Evolutionary conservation across 768 basidiomycete genomes (phyloP).

Genomic region (Boletus sp.): DNA sequence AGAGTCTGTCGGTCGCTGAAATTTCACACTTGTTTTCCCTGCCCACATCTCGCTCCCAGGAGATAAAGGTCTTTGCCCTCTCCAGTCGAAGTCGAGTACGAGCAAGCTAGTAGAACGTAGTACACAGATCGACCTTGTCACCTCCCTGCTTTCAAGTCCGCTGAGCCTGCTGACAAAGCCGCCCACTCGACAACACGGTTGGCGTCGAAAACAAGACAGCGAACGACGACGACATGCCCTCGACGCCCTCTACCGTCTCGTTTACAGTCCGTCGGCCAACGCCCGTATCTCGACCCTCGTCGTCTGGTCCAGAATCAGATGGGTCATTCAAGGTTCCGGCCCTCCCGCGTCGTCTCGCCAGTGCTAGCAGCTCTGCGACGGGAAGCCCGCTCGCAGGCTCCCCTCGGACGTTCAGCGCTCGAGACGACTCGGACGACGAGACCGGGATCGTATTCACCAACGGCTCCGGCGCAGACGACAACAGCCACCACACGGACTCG

Average conservation of each 20-base stretch:
- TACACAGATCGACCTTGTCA: too few relatives aligned
- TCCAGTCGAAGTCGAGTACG: too few relatives aligned
- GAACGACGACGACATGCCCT: constrained; percentile 16
- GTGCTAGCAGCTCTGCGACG: constrained; percentile 39
- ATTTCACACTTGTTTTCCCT: background rate
- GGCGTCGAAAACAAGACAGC: background rate
- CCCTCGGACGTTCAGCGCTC: constrained; percentile 34
- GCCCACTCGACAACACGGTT: background rate
- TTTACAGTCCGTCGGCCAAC: constrained; percentile 84
- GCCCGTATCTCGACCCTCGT: constrained; percentile 58
- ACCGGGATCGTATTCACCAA: constrained; percentile 24
- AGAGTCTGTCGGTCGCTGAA: background rate
- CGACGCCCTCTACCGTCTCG: constrained; percentile 53
- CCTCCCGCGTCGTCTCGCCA: constrained; percentile 54
- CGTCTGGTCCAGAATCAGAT: constrained; percentile 64
- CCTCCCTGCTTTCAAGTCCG: too few relatives aligned
- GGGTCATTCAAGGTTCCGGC: constrained; percentile 54
- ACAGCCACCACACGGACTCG: constrained; percentile 38
- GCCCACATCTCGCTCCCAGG: background rate
- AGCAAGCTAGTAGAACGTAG: background rate
- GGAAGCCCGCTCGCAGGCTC: constrained; percentile 59
- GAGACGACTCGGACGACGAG: constrained; percentile 29
- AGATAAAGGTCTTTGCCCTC: constrained; percentile 6
- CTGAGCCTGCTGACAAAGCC: background rate
- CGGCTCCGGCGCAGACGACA: constrained; percentile 22